Percentiles rank a stretch among this genome's conserved stretches.
These are phyloP conservation scores for Ascochyta koolunga DNA, from an alignment of 2,329 filamentous ascomycete genomes.

Conservation along the genomic window DNA sequence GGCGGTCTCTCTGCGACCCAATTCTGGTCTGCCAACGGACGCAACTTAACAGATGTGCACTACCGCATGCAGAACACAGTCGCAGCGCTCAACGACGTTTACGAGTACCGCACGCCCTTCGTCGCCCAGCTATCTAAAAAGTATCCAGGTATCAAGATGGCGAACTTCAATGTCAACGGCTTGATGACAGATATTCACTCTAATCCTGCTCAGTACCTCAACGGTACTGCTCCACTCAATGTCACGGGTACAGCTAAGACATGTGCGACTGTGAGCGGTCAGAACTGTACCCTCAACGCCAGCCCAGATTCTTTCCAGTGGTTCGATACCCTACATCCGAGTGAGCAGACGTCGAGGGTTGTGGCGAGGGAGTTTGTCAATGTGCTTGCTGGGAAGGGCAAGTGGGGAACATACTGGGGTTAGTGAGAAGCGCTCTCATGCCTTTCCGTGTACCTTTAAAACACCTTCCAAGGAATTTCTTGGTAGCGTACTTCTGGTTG, in stretches of 20 bases:
- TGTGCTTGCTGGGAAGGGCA: conserved; percentile 58
- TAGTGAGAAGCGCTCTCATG: background rate
- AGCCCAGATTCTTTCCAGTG: conserved; percentile 68
- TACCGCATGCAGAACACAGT: conserved; percentile 61
- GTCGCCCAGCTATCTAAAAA: conserved; percentile 44
- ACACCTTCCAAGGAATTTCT: too few species aligned
- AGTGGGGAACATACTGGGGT: conserved; percentile 55
- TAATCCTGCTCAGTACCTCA: conserved; percentile 66
- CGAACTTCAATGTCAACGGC: conserved; percentile 70
- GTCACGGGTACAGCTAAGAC: conserved; percentile 63
- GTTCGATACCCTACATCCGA: conserved; percentile 77
- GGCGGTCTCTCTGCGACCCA: conserved; percentile 52
- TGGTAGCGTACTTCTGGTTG: too few species aligned
- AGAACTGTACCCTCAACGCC: conserved; percentile 44
- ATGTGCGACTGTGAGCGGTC: conserved; percentile 53
- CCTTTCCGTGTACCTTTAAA: too few species aligned
- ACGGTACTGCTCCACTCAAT: conserved; percentile 66
- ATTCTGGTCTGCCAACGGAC: conserved; percentile 56
- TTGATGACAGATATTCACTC: conserved; percentile 68
- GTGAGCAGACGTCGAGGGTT: conserved; percentile 64
- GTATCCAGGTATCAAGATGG: conserved; percentile 64
- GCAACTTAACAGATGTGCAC: conserved; percentile 58
- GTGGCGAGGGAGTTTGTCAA: conserved; percentile 64
- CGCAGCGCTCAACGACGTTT: conserved; percentile 58
- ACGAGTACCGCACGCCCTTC: conserved; percentile 57